Conservation (phyloP, 2,329 filamentous ascomycete genomes). For the Phyllosticta citriasiana region DNA sequence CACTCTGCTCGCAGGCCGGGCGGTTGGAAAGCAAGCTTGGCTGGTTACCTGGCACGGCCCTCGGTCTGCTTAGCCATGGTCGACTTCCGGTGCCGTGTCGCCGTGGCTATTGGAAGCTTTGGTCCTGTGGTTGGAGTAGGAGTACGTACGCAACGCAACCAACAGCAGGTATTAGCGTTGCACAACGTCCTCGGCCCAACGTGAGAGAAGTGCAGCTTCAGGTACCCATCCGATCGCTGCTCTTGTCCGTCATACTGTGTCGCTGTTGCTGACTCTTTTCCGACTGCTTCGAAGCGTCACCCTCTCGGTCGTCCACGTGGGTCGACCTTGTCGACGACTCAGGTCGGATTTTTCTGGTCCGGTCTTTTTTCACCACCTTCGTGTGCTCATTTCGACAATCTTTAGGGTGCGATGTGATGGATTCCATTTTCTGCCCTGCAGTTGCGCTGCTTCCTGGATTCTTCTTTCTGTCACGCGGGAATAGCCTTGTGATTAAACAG, state of each 20-base stretch:
- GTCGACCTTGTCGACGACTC: not conserved
- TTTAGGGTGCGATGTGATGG: not conserved
- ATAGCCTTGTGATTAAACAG: not conserved
- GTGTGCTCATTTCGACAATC: no score
- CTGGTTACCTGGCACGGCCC: not conserved
- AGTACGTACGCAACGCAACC: not conserved
- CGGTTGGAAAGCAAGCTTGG: not conserved
- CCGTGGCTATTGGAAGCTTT: not conserved
- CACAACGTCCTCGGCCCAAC: not conserved
- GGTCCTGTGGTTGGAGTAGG: not conserved
- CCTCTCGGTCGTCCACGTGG: not conserved
- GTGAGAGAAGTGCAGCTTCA: not conserved
- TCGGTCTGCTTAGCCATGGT: not conserved
- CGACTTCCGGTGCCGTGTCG: not conserved
- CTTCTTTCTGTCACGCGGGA: not conserved
- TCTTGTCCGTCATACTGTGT: not conserved
- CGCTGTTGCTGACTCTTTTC: not conserved
- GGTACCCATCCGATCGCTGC: not conserved
- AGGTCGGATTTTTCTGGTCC: not conserved
- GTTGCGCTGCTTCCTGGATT: not conserved
- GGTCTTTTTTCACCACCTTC: not conserved
- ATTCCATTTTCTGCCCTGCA: not conserved
- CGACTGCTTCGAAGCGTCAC: not conserved
- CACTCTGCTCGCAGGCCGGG: not conserved
- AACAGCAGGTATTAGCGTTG: not conserved